Evolutionary conservation across 2,329 filamentous ascomycete genomes (phyloP), one percentile per base, ranked within the genome.

Genomic region (Fusarium secorum): DNA sequence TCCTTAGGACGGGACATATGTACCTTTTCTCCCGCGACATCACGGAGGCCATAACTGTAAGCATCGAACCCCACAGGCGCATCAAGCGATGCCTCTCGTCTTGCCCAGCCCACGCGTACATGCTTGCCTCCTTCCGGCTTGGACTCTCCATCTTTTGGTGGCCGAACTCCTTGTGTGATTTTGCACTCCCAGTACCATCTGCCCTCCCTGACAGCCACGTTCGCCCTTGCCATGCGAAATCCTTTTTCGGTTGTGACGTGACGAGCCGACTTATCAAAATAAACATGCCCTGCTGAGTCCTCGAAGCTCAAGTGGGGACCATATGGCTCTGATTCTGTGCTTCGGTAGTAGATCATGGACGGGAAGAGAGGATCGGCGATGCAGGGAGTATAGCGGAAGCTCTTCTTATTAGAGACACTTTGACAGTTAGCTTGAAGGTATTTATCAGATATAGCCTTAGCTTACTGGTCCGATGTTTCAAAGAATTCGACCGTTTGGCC

Each of bases 141-240:
- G 36, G 79, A 79, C 10, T 84, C 83, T 5, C 79, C 78, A 14
- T 83, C 80, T 48, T 81, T 81, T 11, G 78, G 73, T 44, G 78
- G 75, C 13, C 78, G 78, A 53, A 93, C 90, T 38, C 96, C 96
- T 71, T 90, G 89, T 14, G 95, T 91, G 58, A 99, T 89, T 77
- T 93, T 95, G 80, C 95, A 94, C 81, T 99, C 96, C 85, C 94
- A 99, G 80, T 97, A 99, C 85, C 93, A 94, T 35, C 93, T 89
- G 2, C 96, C 96, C 80, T 98, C 93, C 48, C 96, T 87, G 8
- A 95, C 93, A 28, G 93, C 94, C 1, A 98, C 91, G 76, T 99
- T 99, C 17, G 93, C 94, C 41, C 95, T 89, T 4, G 93, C 91
- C 86, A 95, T 96, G 64, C 97, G 89, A 86, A 96, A 98, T 13